Conservation (phyloP, 768 basidiomycete species). For the Suillus tomentosus region DNA sequence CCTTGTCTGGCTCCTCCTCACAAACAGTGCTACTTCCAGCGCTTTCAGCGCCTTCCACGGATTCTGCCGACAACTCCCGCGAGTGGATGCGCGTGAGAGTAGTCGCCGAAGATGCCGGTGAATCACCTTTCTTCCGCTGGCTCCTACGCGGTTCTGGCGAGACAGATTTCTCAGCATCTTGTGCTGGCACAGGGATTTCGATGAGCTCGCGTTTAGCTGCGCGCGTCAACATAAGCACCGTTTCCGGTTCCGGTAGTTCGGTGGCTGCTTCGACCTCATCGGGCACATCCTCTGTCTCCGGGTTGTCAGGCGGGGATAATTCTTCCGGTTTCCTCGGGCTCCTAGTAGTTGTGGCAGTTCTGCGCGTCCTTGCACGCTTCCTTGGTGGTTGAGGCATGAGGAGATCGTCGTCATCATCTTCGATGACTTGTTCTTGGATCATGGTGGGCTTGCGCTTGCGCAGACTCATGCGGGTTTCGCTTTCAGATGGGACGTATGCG, state of each 20-base stretch:
- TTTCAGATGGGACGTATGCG: conserved; percentile 32
- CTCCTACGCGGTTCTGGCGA: conserved; percentile 27
- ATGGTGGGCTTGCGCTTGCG: conserved; percentile 33
- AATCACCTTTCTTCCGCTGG: conserved; percentile 32
- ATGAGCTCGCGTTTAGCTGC: conserved; percentile 27
- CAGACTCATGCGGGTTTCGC: conserved; percentile 35
- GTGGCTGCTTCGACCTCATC: conserved; percentile 2
- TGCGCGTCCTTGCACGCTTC: conserved; percentile 33
- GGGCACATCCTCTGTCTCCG: conserved; percentile 10
- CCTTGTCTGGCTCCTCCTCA: conserved; percentile 29
- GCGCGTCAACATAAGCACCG: conserved; percentile 5
- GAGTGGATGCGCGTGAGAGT: conserved; percentile 33
- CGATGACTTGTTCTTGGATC: conserved; percentile 16
- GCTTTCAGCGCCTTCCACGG: conserved; percentile 29
- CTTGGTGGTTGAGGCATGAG: conserved; percentile 30
- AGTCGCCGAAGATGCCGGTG: conserved; percentile 32
- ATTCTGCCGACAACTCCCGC: conserved; percentile 28
- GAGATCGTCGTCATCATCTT: conserved; percentile 37
- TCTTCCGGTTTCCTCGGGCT: conserved; percentile 13
- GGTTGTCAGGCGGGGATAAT: conserved; percentile 9
- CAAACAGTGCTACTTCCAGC: conserved; percentile 37
- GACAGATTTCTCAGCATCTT: conserved; percentile 17
- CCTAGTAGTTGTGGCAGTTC: conserved; percentile 16
- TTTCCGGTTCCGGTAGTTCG: conserved; percentile 13
- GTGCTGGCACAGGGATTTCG: conserved; percentile 18